Evolutionary conservation across 2,329 filamentous ascomycete species (phyloP), one percentile per base, ranked within the genome.

Genomic region (Exophiala xenobiotica): DNA sequence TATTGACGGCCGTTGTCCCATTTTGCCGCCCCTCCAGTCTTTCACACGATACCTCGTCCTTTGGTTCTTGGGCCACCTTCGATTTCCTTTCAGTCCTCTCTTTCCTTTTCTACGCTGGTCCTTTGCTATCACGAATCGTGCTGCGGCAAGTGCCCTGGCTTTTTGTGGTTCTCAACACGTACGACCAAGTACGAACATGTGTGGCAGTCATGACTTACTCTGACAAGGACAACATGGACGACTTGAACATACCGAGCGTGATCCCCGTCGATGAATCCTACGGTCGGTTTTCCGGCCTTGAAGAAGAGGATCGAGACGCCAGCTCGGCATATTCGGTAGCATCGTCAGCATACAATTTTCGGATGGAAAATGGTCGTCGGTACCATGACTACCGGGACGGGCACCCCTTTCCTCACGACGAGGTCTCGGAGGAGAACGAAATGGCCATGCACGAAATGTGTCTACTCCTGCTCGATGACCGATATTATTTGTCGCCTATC

Each of bases 331-430:
- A 51, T 26, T 61, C 64, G 6, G 52, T 68, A 12, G 63, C 62
- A 3, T 65, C 63, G 3, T 62, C 64, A 2, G 40, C 60, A 1
- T 54, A 61, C 31, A 61, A 64, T 24, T 67, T 66, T 45, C 54
- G 61, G 19, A 59, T 66, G 14, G 68, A 70, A 50, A 64, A 70
- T 56, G 63, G 66, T 11, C 62, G 68, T 41, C 62, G 64, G 46
- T 70, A 69, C 50, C 65, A 65, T 52, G 61, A 65, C 35, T 67
- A 64, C 47, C 63, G 61, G 60, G 51, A 53, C 19, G 56, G 54
- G n/a, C 51, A 59, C 37, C 64, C 65, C 1, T 56, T 69, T 35
- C 47, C 63, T 14, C 57, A 62, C 29, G 65, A 66, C 18, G 49
- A 60, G 38, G 48, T 59, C 23, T 53, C 54, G 14, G 40, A 48